Percentiles rank a stretch among this genome's conserved stretches.
phyloP scores from a whole-genome alignment of 2,329 filamentous ascomycete genomes.

The Microsporum ferrugineum region DNA sequence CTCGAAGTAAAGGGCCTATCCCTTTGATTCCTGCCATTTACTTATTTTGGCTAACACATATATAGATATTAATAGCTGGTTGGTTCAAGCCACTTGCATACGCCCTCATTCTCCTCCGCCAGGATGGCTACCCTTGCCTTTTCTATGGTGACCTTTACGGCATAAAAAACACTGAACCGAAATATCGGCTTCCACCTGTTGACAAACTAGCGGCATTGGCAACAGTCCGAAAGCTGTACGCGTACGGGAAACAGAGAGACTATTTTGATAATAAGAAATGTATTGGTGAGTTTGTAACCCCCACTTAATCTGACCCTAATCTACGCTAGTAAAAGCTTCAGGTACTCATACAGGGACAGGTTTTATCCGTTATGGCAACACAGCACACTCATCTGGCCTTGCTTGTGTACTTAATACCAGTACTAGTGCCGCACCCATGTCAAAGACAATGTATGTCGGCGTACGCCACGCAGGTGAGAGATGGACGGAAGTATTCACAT shows the following conservation, averaged over 20 bases:
- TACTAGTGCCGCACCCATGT: slow-evolving; percentile 34
- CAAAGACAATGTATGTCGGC: slow-evolving; percentile 54
- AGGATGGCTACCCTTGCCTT: slow-evolving; percentile 52
- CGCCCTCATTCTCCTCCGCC: slow-evolving; percentile 56
- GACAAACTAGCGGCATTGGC: slow-evolving; percentile 44
- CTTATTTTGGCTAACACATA: background rate
- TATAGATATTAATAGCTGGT: slow-evolving; percentile 46
- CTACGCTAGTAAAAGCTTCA: background rate
- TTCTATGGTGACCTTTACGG: slow-evolving; percentile 64
- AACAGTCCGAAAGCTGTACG: slow-evolving; percentile 53
- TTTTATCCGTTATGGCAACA: slow-evolving; percentile 42
- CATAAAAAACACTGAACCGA: slow-evolving; percentile 42
- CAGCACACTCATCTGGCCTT: slow-evolving; percentile 40
- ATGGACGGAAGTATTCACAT: slow-evolving; percentile 53
- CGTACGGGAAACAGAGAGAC: slow-evolving; percentile 53
- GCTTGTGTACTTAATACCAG: slow-evolving; percentile 49
- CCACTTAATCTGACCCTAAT: background rate
- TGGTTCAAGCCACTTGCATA: slow-evolving; percentile 65
- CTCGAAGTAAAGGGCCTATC: slow-evolving; percentile 36
- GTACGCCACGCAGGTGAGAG: slow-evolving; percentile 45
- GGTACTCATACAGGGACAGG: slow-evolving; percentile 15
- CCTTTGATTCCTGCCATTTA: background rate
- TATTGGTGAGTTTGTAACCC: slow-evolving; percentile 37
- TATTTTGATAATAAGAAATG: slow-evolving; percentile 52
- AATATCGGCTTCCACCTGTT: slow-evolving; percentile 27